These are phyloP conservation scores for Talaromyces pinophilus DNA, from an alignment of 2,329 filamentous ascomycete genomes.

Conservation along the genomic window DNA sequence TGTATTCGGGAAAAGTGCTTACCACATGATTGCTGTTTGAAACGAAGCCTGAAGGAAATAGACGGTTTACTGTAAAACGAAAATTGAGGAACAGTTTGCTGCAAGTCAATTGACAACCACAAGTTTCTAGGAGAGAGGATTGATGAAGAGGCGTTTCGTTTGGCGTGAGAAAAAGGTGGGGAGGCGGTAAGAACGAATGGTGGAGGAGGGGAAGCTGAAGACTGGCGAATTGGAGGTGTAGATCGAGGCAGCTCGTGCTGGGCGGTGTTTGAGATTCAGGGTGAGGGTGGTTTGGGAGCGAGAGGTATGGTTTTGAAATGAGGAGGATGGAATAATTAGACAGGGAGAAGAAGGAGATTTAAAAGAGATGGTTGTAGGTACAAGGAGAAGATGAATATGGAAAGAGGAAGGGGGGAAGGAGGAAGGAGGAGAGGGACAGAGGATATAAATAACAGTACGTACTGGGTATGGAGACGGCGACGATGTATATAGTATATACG, in stretches of 20 bases:
- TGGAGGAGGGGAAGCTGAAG: slow-evolving; percentile 16
- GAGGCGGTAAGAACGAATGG: slow-evolving; percentile 14
- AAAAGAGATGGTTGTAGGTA: background rate
- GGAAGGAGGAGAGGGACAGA: slow-evolving; percentile 18
- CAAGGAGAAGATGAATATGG: slow-evolving; percentile 15
- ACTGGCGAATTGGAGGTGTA: slow-evolving; percentile 13
- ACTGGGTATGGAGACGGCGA: background rate
- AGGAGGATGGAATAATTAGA: background rate
- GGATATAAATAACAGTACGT: slow-evolving; percentile 10
- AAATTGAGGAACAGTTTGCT: slow-evolving; percentile 2
- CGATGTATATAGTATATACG: background rate
- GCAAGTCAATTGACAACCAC: slow-evolving; percentile 7
- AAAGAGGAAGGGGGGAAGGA: slow-evolving; percentile 2
- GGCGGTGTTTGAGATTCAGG: background rate
- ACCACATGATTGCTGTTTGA: slow-evolving; percentile 38
- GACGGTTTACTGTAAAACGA: background rate
- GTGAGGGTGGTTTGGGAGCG: background rate
- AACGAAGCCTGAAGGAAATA: slow-evolving; percentile 16
- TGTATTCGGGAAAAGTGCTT: slow-evolving; percentile 23
- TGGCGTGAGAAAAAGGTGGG: slow-evolving; percentile 16
- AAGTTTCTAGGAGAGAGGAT: background rate
- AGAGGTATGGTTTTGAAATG: background rate
- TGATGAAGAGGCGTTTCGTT: slow-evolving; percentile 4
- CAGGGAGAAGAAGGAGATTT: background rate
- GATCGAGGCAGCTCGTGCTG: slow-evolving; percentile 13